Conservation (phyloP, 805 yeast species). For the Ascoidea rubescens region DNA sequence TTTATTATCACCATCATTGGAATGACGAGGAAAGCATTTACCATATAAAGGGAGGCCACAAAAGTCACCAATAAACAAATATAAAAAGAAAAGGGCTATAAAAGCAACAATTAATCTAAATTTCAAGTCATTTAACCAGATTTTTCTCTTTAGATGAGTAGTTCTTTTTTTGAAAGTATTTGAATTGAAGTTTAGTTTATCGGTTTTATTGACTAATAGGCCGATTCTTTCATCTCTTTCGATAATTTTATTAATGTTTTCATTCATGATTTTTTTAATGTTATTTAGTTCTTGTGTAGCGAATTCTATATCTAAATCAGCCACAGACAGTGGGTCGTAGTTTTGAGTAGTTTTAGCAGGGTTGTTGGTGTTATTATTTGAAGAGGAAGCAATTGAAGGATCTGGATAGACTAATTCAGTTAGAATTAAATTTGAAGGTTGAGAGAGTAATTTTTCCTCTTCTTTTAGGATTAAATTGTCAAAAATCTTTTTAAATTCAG, state of each 20-base stretch:
- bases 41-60: slow-evolving; percentile 41
- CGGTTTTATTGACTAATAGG: slow-evolving; percentile 57
- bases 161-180: slow-evolving; percentile 52
- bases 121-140: slow-evolving; percentile 46
- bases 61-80: slow-evolving; percentile 29
- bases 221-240: slow-evolving; percentile 59
- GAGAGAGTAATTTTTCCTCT: slow-evolving; percentile 2
- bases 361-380: slow-evolving; percentile 29
- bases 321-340: slow-evolving; percentile 20
- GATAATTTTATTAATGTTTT: slow-evolving; percentile 53
- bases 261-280: slow-evolving; percentile 55
- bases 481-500: slow-evolving; percentile 4
- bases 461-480: slow-evolving; percentile 3
- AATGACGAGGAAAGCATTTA: slow-evolving; percentile 23
- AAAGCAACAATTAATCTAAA: slow-evolving; percentile 14
- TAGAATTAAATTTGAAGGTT: slow-evolving; percentile 9
- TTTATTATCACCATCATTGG: slow-evolving; percentile 11
- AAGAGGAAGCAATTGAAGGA: slow-evolving; percentile 34
- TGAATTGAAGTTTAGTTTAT: slow-evolving; percentile 45
- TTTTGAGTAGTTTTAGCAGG: slow-evolving; percentile 15
- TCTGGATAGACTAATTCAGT: slow-evolving; percentile 38
- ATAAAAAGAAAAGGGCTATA: slow-evolving; percentile 21
- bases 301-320: slow-evolving; percentile 4
- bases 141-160: slow-evolving; percentile 35
- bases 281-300: slow-evolving; percentile 37